These are phyloP conservation scores for Dactylellina drechsleri DNA, from an alignment of 2,329 filamentous ascomycete genomes.

Conservation along the genomic window DNA sequence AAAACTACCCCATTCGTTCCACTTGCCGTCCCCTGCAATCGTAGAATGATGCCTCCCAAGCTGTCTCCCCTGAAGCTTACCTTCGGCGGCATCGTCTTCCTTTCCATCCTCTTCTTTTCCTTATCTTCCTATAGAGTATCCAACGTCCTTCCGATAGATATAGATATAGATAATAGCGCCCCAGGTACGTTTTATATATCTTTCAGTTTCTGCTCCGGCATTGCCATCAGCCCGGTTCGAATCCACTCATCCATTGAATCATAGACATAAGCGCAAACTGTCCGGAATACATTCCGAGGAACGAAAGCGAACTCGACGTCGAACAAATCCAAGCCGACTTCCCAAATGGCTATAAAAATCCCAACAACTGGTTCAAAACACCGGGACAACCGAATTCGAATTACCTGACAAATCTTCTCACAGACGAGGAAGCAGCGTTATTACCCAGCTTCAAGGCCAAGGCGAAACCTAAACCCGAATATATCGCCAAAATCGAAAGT, in stretches of 20 bases:
- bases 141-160: constrained; percentile 18
- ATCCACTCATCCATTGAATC: too few species aligned
- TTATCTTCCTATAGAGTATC: constrained; percentile 38
- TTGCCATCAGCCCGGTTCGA: too few species aligned
- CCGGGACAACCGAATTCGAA: constrained; percentile 20
- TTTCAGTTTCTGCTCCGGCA: too few species aligned
- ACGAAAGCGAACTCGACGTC: constrained; percentile 29
- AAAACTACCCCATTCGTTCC: neutral
- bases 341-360: constrained; percentile 38
- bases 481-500: constrained; percentile 29
- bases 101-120: constrained; percentile 29
- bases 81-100: constrained; percentile 29
- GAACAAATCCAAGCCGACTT: constrained; percentile 52
- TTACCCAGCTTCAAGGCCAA: constrained; percentile 9
- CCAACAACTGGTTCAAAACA: constrained; percentile 42
- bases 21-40: neutral
- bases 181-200: too few species aligned
- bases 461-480: constrained; percentile 4
- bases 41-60: constrained; percentile 15
- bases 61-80: constrained; percentile 18
- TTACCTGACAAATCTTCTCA: constrained; percentile 7
- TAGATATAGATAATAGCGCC: neutral
- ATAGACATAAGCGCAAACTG: neutral
- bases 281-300: neutral
- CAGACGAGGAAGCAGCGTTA: constrained; percentile 25